These are phyloP conservation scores for Boletus vinaceobasis DNA, from an alignment of 768 basidiomycete genomes.

Conservation along the genomic window DNA sequence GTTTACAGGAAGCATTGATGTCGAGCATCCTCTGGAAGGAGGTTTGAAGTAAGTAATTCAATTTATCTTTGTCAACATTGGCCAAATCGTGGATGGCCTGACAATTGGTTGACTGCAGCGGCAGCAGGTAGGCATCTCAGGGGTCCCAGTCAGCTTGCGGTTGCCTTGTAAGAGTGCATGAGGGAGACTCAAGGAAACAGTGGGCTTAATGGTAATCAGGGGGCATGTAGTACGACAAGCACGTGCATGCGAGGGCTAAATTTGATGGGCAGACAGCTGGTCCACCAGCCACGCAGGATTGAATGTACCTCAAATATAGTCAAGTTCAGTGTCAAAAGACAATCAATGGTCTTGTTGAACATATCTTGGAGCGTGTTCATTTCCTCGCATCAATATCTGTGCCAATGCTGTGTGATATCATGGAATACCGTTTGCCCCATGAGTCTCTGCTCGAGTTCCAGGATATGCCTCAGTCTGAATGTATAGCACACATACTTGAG, in stretches of 20 bases:
- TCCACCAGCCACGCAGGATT: constrained; percentile 67
- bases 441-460: too few species aligned
- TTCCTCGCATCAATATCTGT: too few species aligned
- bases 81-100: constrained; percentile 67
- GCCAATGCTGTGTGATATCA: too few species aligned
- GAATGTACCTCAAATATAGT: constrained; percentile 85
- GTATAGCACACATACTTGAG: too few species aligned
- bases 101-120: constrained; percentile 85
- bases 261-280: constrained; percentile 83
- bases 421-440: too few species aligned
- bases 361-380: too few species aligned
- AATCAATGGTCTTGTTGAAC: too few species aligned
- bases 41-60: constrained; percentile 81
- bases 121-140: constrained; percentile 89
- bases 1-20: constrained; percentile 68
- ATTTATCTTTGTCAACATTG: constrained; percentile 71
- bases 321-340: too few species aligned
- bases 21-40: constrained; percentile 79
- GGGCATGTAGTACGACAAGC: constrained; percentile 91
- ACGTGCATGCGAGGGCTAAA: constrained; percentile 78
- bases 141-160: constrained; percentile 77
- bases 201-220: constrained; percentile 95
- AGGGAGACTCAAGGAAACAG: constrained; percentile 91
- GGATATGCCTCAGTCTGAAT: too few species aligned
- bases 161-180: constrained; percentile 89